Evolutionary conservation across 2,329 filamentous ascomycete genomes (phyloP), one percentile per base, ranked within the genome.

Genomic region (Cephalotrichum gorgonifer): DNA sequence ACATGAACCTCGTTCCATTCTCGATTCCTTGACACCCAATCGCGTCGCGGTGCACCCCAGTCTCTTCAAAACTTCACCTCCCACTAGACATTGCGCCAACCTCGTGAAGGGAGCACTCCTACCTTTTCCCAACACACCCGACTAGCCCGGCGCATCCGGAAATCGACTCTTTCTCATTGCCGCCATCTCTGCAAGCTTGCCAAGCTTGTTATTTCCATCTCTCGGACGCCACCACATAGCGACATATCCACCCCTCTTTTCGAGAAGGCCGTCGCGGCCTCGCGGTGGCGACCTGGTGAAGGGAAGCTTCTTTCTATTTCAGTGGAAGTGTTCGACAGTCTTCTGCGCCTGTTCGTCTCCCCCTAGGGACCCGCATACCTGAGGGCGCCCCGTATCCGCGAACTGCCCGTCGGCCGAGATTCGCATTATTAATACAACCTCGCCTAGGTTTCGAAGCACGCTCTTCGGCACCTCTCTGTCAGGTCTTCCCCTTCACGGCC

Each of bases 251-350:
- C 15, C 26, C 17, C 9, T 17, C 9, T 6, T 31, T 26, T 35
- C 17, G 25, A 35, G 25, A 28, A 25, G 45, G 44, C 45, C 45
- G 22, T 48, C 45, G 44, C 44, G 45, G 45, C 45, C 45, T 48
- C 35, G 20, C 44, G 45, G 45, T 48, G 33, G 33, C 33, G 15
- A 38, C n/a, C 15, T 38, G 33, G 33, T 38, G 14, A n/a, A 38
- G 33, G 33, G 33, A 38, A 8, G 15, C 30, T 17, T 38, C 11
- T n/a, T 17, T 38, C n/a, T n/a, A 12, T 38, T 7, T 8, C 33
- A n/a, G 4, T 38, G n/a, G n/a, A 38, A 38, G 33, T n/a, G 3
- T 17, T 38, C 33, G n/a, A 14, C 33, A 38, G 33, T 6, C 33
- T 38, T 12, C 33, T n/a, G 14, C 14, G 33, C 33, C 33, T 7